Percentiles rank a stretch among this genome's conserved stretches.
Conservation (phyloP, 2,329 filamentous ascomycete genomes). For the Ascochyta clinopodiicola region DNA sequence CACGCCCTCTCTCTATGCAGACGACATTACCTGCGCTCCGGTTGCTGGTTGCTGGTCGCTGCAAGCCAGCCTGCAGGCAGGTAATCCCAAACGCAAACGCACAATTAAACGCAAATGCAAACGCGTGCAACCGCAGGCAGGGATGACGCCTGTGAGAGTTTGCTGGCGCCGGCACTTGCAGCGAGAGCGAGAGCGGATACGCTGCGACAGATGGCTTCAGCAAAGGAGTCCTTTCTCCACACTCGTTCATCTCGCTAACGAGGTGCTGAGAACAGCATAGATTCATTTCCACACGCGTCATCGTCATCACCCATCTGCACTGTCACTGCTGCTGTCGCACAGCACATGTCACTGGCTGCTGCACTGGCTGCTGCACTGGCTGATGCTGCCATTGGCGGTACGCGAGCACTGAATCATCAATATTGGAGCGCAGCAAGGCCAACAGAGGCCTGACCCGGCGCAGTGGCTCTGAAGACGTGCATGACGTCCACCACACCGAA, state of each 20-base stretch:
- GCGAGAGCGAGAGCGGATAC: slow-evolving; percentile 31
- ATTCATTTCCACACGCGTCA: slow-evolving; percentile 8
- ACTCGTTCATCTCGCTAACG: slow-evolving; percentile 48
- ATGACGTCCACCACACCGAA: slow-evolving; percentile 36
- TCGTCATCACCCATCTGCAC: slow-evolving; percentile 27
- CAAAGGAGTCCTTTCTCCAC: slow-evolving; percentile 45
- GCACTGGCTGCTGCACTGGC: slow-evolving; percentile 22
- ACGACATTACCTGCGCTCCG: not conserved
- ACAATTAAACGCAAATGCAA: no score
- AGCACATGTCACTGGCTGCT: slow-evolving; percentile 29
- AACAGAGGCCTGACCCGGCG: slow-evolving; percentile 34
- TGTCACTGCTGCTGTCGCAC: slow-evolving; percentile 29
- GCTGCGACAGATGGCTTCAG: slow-evolving; percentile 17
- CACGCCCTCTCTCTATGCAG: slow-evolving; percentile 7
- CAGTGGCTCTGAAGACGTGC: slow-evolving; percentile 38
- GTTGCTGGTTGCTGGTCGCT: not conserved
- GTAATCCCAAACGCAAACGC: no score
- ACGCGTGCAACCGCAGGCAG: slow-evolving; percentile 13
- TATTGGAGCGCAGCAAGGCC: slow-evolving; percentile 21
- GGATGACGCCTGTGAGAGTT: slow-evolving; percentile 29
- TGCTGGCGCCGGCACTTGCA: slow-evolving; percentile 38
- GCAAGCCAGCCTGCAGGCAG: not conserved
- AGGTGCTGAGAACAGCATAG: slow-evolving; percentile 26
- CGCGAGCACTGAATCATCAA: slow-evolving; percentile 23
- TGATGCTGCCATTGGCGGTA: slow-evolving; percentile 27